Conservation (phyloP, 192 early-diverging fungal genomes). For the Gonapodya prolifera region DNA sequence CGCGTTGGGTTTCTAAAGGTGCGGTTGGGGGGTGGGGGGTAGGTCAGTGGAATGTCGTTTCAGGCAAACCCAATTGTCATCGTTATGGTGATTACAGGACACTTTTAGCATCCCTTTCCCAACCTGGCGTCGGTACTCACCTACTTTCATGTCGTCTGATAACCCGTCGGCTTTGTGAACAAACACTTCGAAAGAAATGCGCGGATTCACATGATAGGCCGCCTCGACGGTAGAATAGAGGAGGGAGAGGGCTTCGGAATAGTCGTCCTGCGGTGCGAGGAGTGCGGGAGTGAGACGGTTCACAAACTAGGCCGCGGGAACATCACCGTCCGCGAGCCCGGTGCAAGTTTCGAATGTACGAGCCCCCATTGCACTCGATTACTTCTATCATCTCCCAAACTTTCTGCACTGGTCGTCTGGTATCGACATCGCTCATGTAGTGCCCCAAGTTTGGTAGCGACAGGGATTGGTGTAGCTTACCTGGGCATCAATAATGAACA, state of each 20-base stretch:
- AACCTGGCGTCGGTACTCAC: slow-evolving; percentile 19
- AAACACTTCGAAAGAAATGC: slow-evolving; percentile 84
- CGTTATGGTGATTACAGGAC: background rate
- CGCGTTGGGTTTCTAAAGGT: slow-evolving; percentile 89
- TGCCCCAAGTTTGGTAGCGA: background rate
- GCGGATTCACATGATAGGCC: slow-evolving; percentile 67
- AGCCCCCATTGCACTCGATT: no score
- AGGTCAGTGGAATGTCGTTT: no score
- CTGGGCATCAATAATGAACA: slow-evolving; percentile 95
- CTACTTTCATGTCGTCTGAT: slow-evolving; percentile 89
- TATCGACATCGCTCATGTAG: no score
- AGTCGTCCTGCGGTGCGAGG: slow-evolving; percentile 54
- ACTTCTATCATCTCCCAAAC: no score
- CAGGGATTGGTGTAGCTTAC: slow-evolving; percentile 17
- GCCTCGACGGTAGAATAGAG: slow-evolving; percentile 57
- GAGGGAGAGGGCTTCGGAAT: slow-evolving; percentile 57
- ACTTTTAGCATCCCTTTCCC: background rate
- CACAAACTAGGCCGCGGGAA: background rate
- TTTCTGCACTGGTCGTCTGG: no score
- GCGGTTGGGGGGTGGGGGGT: background rate
- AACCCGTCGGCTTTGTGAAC: slow-evolving; percentile 96
- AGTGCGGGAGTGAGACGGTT: background rate
- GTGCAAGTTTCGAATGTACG: no score
- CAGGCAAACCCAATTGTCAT: no score
- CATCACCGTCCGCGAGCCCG: background rate